Evolutionary conservation across 257 asterid genomes (phyloP).

Genomic region (Apocynum venetum): DNA sequence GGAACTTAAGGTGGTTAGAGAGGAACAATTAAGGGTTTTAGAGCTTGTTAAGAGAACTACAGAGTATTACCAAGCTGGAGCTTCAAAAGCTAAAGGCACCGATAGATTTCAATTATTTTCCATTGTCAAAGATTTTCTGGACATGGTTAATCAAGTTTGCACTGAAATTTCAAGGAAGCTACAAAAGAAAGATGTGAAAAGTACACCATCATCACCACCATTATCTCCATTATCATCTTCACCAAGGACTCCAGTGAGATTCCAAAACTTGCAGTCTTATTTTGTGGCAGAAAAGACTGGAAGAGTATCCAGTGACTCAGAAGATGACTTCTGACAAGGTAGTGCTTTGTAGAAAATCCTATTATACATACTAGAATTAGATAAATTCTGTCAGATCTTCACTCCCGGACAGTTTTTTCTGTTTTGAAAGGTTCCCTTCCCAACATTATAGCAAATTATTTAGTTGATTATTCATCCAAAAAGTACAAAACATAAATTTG

Average conservation of each 20-base stretch:
- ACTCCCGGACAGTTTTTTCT: not conserved
- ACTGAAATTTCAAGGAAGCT: slow-evolving; percentile 43
- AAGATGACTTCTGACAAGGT: slow-evolving; percentile 48
- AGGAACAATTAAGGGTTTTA: slow-evolving; percentile 63
- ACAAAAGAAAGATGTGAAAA: slow-evolving; percentile 27
- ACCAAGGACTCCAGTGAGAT: slow-evolving; percentile 49
- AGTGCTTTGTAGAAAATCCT: not conserved
- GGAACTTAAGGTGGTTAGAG: slow-evolving; percentile 63
- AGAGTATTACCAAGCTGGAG: slow-evolving; percentile 61
- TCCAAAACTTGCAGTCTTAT: slow-evolving; percentile 53
- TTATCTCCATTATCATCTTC: slow-evolving; percentile 40
- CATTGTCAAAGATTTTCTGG: slow-evolving; percentile 65
- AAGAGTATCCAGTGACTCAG: slow-evolving; percentile 54
- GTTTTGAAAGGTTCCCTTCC: not conserved
- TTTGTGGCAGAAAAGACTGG: slow-evolving; percentile 35
- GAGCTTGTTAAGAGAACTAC: slow-evolving; percentile 64
- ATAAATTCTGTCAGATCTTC: not conserved
- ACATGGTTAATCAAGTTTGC: slow-evolving; percentile 61
- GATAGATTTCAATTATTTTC: slow-evolving; percentile 54
- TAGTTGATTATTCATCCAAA: not conserved
- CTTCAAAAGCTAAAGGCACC: slow-evolving; percentile 35
- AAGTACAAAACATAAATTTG: not conserved
- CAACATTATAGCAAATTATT: not conserved
- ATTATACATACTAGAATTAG: not conserved
- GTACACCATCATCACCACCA: slow-evolving; percentile 47